phyloP scores from a whole-genome alignment of 192 early-diverging fungal genomes.

The Coemansia sp. region DNA sequence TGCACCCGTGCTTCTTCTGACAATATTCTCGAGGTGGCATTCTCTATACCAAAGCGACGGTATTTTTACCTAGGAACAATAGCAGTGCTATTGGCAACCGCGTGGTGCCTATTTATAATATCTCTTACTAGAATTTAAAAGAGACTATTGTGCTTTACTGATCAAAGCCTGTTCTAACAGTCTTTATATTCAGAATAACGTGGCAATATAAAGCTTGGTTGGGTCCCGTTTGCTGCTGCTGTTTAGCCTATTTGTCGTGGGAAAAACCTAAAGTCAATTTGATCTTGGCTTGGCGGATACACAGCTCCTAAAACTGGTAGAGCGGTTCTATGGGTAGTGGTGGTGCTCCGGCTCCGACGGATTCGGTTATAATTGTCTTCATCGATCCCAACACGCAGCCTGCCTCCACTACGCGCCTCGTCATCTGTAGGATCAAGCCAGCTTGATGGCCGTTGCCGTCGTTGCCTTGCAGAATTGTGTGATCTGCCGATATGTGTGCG shows the following conservation, averaged over 20 bases:
- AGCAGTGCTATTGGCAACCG: conserved; percentile 33
- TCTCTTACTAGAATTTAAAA: conserved; percentile 28
- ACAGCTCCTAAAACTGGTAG: neutral
- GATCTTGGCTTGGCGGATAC: neutral
- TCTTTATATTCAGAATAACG: neutral
- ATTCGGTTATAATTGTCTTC: neutral
- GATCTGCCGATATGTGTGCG: neutral
- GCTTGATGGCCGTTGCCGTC: neutral
- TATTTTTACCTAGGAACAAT: conserved; percentile 47
- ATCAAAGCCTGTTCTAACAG: too few relatives aligned
- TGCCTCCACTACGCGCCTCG: neutral
- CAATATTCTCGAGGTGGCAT: neutral
- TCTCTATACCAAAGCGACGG: conserved; percentile 28
- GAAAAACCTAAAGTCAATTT: conserved; percentile 6
- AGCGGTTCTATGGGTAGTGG: neutral
- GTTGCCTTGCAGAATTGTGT: neutral
- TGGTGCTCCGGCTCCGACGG: neutral
- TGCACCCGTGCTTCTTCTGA: neutral
- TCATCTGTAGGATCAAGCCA: neutral
- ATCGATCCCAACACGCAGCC: neutral
- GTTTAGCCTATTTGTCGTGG: neutral
- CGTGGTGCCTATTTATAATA: conserved; percentile 43
- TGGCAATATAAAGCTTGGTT: neutral
- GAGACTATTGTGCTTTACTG: neutral
- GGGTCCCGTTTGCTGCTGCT: neutral